Conservation (phyloP, 2,329 filamentous ascomycete species). For the Trichoderma sp. region DNA sequence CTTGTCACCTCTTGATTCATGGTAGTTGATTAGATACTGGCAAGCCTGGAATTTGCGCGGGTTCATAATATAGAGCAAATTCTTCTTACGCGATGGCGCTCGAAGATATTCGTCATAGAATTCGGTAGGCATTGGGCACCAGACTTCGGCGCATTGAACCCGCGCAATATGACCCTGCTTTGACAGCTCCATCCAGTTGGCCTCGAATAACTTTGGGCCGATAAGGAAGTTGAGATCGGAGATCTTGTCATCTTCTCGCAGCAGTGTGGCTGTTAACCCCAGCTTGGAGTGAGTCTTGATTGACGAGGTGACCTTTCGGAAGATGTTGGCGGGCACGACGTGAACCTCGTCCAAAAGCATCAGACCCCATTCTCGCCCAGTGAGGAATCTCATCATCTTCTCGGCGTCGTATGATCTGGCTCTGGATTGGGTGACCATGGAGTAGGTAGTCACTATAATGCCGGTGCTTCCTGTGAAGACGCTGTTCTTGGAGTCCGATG, state of each 20-base stretch:
- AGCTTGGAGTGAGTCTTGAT: conserved; percentile 96
- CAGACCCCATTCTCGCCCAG: conserved; percentile 88
- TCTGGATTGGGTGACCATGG: conserved; percentile 93
- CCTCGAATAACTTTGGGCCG: conserved; percentile 95
- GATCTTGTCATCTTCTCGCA: conserved; percentile 98
- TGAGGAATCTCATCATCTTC: conserved; percentile 97
- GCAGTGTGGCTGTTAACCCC: conserved; percentile 87
- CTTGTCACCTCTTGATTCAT: conserved; percentile 92
- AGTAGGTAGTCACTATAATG: conserved; percentile 96
- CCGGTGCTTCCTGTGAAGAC: conserved; percentile 85
- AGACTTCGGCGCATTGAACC: conserved; percentile 97
- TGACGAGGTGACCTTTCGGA: conserved; percentile 86
- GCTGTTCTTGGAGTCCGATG: conserved; percentile 81
- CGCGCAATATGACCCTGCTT: conserved; percentile 96
- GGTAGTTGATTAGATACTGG: conserved; percentile 97
- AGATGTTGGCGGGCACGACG: conserved; percentile 95
- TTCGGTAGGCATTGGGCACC: conserved; percentile 98
- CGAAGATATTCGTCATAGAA: conserved; percentile 94
- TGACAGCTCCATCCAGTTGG: conserved; percentile 98
- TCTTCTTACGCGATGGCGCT: conserved; percentile 55
- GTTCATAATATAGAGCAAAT: conserved; percentile 88
- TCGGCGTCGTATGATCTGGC: conserved; percentile 88
- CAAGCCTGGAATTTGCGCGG: conserved; percentile 95
- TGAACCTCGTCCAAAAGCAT: conserved; percentile 98
- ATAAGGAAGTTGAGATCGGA: conserved; percentile 96